Percentiles rank a stretch among this genome's conserved stretches.
Conservation (phyloP, 1,139 yeast species). For the Geotrichum carabidarum region DNA sequence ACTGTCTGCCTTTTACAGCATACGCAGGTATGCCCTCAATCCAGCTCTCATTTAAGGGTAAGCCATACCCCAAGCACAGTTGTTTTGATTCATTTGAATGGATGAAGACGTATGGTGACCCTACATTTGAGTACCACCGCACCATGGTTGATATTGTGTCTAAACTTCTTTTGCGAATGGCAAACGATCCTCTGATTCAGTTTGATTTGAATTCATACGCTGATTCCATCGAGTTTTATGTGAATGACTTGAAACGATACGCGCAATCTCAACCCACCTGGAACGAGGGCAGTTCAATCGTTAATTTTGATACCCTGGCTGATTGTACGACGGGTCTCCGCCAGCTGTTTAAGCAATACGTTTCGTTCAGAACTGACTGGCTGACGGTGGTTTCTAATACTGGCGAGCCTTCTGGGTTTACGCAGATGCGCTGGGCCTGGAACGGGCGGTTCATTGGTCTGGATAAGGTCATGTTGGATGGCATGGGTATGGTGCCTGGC, state of each 20-base stretch:
- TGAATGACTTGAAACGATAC: constrained; percentile 48
- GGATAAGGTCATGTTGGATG: constrained; percentile 50
- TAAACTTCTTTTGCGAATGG: constrained; percentile 49
- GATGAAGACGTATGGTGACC: constrained; percentile 16
- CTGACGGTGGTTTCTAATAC: constrained; percentile 35
- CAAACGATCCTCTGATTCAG: constrained; percentile 75
- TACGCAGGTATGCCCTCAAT: constrained; percentile 66
- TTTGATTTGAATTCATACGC: constrained; percentile 54
- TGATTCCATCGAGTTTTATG: constrained; percentile 42
- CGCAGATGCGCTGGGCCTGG: constrained; percentile 75
- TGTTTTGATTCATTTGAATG: constrained; percentile 60
- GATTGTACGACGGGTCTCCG: constrained; percentile 29
- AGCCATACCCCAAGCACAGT: constrained; percentile 52
- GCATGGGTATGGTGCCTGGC: constrained; percentile 43
- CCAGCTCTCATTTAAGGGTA: constrained; percentile 47
- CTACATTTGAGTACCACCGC: constrained; percentile 51
- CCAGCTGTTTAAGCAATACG: constrained; percentile 32
- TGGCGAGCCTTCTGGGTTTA: constrained; percentile 62
- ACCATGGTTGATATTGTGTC: constrained; percentile 57
- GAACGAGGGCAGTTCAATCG: constrained; percentile 9
- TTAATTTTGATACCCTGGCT: constrained; percentile 24
- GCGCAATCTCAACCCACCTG: constrained; percentile 30
- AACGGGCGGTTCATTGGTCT: constrained; percentile 59
- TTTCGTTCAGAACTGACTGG: constrained; percentile 56
- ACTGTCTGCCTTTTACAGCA: constrained; percentile 63